Evolutionary conservation across 176 grass and related monocot genomes (phyloP).

Genomic region (Oryza rufipogon): DNA sequence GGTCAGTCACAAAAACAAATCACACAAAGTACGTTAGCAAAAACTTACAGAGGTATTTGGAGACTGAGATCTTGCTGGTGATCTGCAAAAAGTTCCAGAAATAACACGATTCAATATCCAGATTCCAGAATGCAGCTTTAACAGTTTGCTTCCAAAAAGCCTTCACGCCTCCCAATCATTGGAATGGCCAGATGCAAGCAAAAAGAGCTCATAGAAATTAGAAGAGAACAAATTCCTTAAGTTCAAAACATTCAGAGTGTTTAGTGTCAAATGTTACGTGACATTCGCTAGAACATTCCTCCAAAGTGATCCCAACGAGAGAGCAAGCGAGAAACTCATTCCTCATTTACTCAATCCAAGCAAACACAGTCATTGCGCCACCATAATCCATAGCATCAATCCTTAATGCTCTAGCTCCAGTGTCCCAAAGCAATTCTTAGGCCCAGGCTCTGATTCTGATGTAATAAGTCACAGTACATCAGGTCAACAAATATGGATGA

Average conservation of each 20-base stretch:
- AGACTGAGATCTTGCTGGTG: slow-evolving; percentile 49
- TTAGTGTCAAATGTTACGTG: slow-evolving; percentile 18
- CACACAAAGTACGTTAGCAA: not conserved
- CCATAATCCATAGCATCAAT: slow-evolving; percentile 35
- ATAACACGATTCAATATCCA: slow-evolving; percentile 56
- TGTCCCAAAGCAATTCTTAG: slow-evolving; percentile 46
- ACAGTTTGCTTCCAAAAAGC: slow-evolving; percentile 38
- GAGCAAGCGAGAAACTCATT: slow-evolving; percentile 1
- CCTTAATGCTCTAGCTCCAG: slow-evolving; percentile 42
- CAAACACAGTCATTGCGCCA: slow-evolving; percentile 14
- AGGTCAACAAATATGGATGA: slow-evolving; percentile 35
- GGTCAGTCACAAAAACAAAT: not conserved
- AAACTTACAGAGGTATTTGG: slow-evolving; percentile 48
- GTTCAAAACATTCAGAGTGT: slow-evolving; percentile 19
- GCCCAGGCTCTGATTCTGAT: slow-evolving; percentile 41
- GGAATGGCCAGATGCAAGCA: slow-evolving; percentile 9
- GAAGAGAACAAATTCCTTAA: slow-evolving; percentile 34
- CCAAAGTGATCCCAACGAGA: slow-evolving; percentile 10
- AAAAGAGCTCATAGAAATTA: slow-evolving; percentile 27
- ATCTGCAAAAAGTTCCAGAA: slow-evolving; percentile 68
- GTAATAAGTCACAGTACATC: slow-evolving; percentile 45
- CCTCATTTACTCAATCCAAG: slow-evolving; percentile 4
- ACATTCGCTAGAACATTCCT: slow-evolving; percentile 4
- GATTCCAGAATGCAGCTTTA: slow-evolving; percentile 49
- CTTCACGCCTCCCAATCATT: slow-evolving; percentile 31